Conservation (phyloP, 148 eudicot species). For the Beta vulgaris region DNA sequence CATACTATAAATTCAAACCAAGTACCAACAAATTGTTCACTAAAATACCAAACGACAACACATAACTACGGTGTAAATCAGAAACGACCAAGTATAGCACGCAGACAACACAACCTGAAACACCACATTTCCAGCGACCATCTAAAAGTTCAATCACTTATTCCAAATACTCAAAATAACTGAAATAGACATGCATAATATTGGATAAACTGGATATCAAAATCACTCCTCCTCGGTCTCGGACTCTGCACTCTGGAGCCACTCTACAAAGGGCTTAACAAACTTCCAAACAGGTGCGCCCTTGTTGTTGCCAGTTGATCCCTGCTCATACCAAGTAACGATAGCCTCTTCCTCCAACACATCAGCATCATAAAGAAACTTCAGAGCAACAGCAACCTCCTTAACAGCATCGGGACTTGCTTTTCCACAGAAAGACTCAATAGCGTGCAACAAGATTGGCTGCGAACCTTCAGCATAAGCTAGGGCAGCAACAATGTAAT, state of each 20-base stretch:
- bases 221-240: conserved; percentile 56
- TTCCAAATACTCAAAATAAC: neutral
- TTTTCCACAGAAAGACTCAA: conserved; percentile 56
- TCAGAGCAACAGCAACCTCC: conserved; percentile 65
- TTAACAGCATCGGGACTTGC: conserved; percentile 53
- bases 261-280: conserved; percentile 72
- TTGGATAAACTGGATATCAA: neutral
- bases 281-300: conserved; percentile 58
- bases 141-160: neutral
- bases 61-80: neutral
- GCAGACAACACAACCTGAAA: neutral
- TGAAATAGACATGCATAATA: neutral
- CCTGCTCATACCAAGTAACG: conserved; percentile 59
- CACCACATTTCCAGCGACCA: neutral
- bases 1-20: too few species aligned
- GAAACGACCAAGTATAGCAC: neutral
- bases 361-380: conserved; percentile 66
- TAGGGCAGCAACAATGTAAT: conserved; percentile 40
- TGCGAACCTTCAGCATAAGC: conserved; percentile 53
- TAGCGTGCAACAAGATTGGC: conserved; percentile 42
- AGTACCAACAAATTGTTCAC: neutral
- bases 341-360: conserved; percentile 63
- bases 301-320: conserved; percentile 45
- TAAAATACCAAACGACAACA: neutral
- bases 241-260: conserved; percentile 92